Evolutionary conservation across 108 stramenopile genomes (phyloP).

Genomic region (Nannochloropsis gaditana): DNA sequence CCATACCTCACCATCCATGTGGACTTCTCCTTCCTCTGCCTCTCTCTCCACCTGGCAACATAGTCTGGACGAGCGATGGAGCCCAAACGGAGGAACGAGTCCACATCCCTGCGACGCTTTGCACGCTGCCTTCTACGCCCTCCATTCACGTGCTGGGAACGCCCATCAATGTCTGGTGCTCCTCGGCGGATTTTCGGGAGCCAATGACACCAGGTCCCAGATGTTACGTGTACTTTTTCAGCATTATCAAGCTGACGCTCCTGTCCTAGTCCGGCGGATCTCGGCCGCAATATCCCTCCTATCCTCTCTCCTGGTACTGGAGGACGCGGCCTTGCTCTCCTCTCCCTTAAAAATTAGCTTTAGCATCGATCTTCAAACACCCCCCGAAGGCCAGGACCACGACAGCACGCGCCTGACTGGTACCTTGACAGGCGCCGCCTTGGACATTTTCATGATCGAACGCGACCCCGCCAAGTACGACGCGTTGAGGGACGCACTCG

Average conservation of each 20-base stretch:
- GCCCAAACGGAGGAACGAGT: background rate
- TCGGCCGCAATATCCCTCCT: background rate
- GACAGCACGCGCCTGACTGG: background rate
- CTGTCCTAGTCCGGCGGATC: background rate
- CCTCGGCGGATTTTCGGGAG: background rate
- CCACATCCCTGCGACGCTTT: background rate
- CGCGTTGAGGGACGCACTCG: background rate
- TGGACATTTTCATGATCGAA: background rate
- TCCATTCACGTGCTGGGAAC: background rate
- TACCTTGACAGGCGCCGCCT: background rate
- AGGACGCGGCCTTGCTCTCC: background rate
- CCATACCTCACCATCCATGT: background rate
- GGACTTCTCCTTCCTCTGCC: background rate
- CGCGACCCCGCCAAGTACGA: background rate
- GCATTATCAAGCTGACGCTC: background rate
- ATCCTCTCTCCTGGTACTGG: background rate
- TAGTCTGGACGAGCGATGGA: background rate
- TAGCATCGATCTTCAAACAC: background rate
- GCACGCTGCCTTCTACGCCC: background rate
- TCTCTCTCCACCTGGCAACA: background rate
- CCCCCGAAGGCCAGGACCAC: background rate
- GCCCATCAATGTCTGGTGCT: background rate
- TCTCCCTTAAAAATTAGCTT: background rate
- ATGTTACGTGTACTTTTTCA: background rate
- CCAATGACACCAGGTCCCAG: background rate